Conservation (phyloP, 106 monocot genomes). For the Dioscorea dumetorum region DNA sequence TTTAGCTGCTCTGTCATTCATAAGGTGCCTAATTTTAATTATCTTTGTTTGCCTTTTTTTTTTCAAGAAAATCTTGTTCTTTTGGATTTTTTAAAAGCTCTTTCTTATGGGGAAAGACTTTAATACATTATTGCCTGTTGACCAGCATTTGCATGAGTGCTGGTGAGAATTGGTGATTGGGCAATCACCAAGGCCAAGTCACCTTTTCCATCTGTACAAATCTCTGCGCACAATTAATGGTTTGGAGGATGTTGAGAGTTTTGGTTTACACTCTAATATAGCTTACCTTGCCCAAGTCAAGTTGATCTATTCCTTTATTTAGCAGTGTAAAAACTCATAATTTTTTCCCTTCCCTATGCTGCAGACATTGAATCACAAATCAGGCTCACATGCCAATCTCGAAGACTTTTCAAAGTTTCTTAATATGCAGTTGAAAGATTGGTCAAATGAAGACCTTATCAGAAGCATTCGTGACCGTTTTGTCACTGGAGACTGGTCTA, state of each 20-base stretch:
- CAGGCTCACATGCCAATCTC: slow-evolving; percentile 22
- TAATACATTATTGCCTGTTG: no score
- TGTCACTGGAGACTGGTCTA: slow-evolving; percentile 89
- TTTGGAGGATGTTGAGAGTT: not conserved
- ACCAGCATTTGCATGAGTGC: no score
- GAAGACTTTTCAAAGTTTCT: slow-evolving; percentile 80
- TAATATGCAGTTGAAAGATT: slow-evolving; percentile 51
- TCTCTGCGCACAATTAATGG: no score
- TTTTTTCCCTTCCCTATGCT: slow-evolving; percentile 1
- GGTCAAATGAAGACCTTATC: slow-evolving; percentile 64
- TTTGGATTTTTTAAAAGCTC: not conserved
- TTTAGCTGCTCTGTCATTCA: not conserved
- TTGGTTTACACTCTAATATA: not conserved
- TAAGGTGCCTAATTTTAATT: no score
- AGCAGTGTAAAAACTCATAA: no score
- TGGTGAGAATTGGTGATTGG: no score
- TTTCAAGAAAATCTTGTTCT: not conserved
- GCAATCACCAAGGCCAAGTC: no score
- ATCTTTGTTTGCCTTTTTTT: not conserved
- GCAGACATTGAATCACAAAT: slow-evolving; percentile 45
- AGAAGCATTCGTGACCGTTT: slow-evolving; percentile 77
- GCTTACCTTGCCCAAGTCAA: no score
- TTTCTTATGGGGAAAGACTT: not conserved
- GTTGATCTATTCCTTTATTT: no score
- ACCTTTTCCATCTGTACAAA: no score